Percentiles rank a stretch among this genome's conserved stretches.
phyloP scores from a whole-genome alignment of 257 asterid genomes.

The Solanum sejunctum region DNA sequence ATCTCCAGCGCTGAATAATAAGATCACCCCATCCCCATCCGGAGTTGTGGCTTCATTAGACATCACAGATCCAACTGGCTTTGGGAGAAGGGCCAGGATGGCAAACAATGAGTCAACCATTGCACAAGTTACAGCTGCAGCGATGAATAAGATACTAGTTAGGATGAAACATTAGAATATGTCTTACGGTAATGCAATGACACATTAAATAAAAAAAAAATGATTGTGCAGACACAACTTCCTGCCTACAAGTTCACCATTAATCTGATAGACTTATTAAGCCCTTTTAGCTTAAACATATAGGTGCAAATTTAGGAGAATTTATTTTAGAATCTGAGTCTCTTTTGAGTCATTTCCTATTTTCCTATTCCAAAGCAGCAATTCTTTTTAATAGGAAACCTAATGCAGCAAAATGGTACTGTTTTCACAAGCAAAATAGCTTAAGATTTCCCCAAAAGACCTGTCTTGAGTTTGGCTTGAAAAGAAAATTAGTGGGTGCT shows the following conservation, averaged over 20 bases:
- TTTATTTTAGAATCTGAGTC: neutral
- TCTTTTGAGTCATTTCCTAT: neutral
- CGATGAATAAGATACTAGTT: slow-evolving; percentile 5
- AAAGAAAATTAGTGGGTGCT: neutral
- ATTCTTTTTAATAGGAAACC: neutral
- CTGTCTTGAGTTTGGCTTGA: neutral
- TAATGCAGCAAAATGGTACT: neutral
- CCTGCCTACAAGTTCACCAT: neutral
- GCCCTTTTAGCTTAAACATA: neutral
- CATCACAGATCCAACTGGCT: slow-evolving; percentile 5
- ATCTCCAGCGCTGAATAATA: slow-evolving; percentile 52
- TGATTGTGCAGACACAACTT: neutral
- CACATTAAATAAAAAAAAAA: neutral
- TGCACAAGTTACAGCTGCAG: slow-evolving; percentile 69
- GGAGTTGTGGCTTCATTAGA: slow-evolving; percentile 16
- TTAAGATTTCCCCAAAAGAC: neutral
- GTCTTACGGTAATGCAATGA: neutral
- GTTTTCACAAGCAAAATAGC: neutral
- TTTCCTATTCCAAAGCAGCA: neutral
- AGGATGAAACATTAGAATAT: neutral
- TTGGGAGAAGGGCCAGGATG: slow-evolving; percentile 49
- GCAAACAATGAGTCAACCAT: slow-evolving; percentile 50
- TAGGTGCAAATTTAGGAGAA: neutral
- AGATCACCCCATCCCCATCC: slow-evolving; percentile 41
- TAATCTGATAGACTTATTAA: neutral